Base-by-base conservation (phyloP, 139 green algal species). In the Yamagishiella unicocca region DNA sequence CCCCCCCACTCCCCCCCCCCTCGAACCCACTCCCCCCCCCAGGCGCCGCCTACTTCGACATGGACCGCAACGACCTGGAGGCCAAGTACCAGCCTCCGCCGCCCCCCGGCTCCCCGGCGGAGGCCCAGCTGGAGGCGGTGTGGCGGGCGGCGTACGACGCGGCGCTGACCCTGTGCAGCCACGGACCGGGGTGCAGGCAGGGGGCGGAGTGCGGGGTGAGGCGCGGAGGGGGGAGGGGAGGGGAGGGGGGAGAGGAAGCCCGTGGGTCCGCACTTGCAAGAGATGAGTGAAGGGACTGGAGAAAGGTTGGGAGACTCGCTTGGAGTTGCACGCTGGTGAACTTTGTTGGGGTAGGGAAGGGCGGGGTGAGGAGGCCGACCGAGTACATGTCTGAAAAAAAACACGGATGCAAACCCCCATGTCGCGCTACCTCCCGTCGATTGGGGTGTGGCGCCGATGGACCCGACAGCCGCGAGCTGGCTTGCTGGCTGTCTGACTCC, bases 31-130 rank as follows among this genome's bases (percentile, higher is more conserved):
- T 35, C 8, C 62, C 9, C 27, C 84, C 90, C 62, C 77, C 88
- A 94, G 94, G 95, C 42, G 82, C 89, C 17, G 91, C 89, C 27
- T 95, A 90, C 45, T 96, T 97, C 70, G 95, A 98, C 79, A 97
- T 97, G 96, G 93, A 97, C 71, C 89, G 90, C 7, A 76, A 76
- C 25, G 94, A 98, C 67, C 90, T 98, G 87, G 71, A 92, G 25
- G 67, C 53, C 8, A 96, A 96, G 83, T 98, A 98, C 88, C 14
- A 50, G 21, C 85, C 66, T 1, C 64, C 81, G 14, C 33, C 66
- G 31, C 4, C 45, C 22, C 35, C 40, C 4, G 79, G 79, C 0
- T 35, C 71, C 2, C 58, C 83, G 33, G 93, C 95, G 76, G 89
- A 80, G 73, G 95, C 93, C 62, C 88, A 94, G 78, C 92, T 90